These are phyloP conservation scores for Magnusiomyces ingens DNA, from an alignment of 1,139 yeast species.

Conservation along the genomic window DNA sequence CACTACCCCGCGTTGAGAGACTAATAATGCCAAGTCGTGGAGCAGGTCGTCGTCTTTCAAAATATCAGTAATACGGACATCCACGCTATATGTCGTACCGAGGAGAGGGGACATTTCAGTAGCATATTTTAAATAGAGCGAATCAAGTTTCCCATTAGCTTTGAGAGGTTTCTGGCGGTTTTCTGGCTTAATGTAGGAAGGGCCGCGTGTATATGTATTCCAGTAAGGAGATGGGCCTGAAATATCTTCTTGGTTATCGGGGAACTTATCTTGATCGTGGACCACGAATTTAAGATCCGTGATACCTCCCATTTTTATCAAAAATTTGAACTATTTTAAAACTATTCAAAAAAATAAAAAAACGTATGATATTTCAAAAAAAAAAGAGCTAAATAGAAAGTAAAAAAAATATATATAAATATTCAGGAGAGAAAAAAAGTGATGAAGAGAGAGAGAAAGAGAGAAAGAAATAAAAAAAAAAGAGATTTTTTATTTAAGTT, in stretches of 20 bases:
- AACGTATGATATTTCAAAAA: too few relatives aligned
- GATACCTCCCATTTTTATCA: neutral
- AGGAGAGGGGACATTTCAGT: constrained; percentile 6
- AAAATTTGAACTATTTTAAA: too few relatives aligned
- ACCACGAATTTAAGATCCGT: constrained; percentile 4
- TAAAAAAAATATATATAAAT: too few relatives aligned
- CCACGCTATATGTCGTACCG: constrained; percentile 7
- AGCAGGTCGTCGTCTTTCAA: constrained; percentile 40
- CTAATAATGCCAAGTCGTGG: constrained; percentile 53
- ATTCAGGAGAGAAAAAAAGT: too few relatives aligned
- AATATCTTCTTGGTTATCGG: neutral
- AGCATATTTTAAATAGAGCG: neutral
- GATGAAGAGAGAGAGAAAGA: constrained; percentile 3
- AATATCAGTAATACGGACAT: constrained; percentile 3
- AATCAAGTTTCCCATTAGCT: constrained; percentile 1
- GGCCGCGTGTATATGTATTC: constrained; percentile 19
- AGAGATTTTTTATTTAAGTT: neutral
- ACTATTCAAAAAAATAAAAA: too few relatives aligned
- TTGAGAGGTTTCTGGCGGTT: neutral
- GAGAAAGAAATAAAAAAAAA: neutral
- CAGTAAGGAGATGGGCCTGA: constrained; percentile 23
- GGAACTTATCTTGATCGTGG: neutral
- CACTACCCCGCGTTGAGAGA: constrained; percentile 61
- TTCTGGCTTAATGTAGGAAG: constrained; percentile 16
- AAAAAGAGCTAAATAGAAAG: too few relatives aligned